Percentiles rank a stretch among this genome's conserved stretches.
Conservation (phyloP, 73 alveolate genomes). For the Uronychia setigera region DNA sequence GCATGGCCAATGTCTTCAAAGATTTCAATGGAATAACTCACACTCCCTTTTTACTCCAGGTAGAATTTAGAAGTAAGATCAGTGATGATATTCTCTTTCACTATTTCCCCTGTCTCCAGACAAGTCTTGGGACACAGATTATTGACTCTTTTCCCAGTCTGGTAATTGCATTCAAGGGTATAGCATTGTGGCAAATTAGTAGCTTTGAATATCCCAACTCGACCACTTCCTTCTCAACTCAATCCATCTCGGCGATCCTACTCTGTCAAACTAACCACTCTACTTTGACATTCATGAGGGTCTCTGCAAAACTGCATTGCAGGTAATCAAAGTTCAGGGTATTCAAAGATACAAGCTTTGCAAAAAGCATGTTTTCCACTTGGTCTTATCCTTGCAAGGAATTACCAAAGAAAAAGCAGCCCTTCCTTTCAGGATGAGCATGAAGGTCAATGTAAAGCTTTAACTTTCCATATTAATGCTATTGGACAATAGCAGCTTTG, state of each 20-base stretch:
- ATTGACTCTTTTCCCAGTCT: slow-evolving; percentile 48
- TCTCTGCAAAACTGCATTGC: slow-evolving; percentile 66
- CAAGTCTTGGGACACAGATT: slow-evolving; percentile 28
- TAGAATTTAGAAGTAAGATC: slow-evolving; percentile 46
- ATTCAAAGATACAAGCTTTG: slow-evolving; percentile 62
- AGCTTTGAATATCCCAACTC: slow-evolving; percentile 70
- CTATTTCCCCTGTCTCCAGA: slow-evolving; percentile 29
- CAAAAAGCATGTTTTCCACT: slow-evolving; percentile 77
- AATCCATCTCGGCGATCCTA: too few species aligned
- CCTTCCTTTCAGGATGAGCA: slow-evolving; percentile 34
- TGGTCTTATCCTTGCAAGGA: slow-evolving; percentile 66
- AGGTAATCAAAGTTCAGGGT: slow-evolving; percentile 54
- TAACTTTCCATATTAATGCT: slow-evolving; percentile 9
- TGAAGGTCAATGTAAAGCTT: slow-evolving; percentile 25
- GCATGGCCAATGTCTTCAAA: slow-evolving; percentile 74
- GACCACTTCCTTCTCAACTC: slow-evolving; percentile 71
- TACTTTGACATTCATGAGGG: slow-evolving; percentile 61
- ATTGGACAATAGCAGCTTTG: slow-evolving; percentile 24
- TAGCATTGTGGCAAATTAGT: slow-evolving; percentile 65
- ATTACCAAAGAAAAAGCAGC: slow-evolving; percentile 39
- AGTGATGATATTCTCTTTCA: slow-evolving; percentile 34
- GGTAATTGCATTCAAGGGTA: slow-evolving; percentile 73
- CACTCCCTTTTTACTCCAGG: too few species aligned
- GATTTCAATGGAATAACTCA: slow-evolving; percentile 65
- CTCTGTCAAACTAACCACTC: slow-evolving; percentile 82